These are phyloP conservation scores for Didymella keratinophila DNA, from an alignment of 2,329 filamentous ascomycete species.

Conservation along the genomic window DNA sequence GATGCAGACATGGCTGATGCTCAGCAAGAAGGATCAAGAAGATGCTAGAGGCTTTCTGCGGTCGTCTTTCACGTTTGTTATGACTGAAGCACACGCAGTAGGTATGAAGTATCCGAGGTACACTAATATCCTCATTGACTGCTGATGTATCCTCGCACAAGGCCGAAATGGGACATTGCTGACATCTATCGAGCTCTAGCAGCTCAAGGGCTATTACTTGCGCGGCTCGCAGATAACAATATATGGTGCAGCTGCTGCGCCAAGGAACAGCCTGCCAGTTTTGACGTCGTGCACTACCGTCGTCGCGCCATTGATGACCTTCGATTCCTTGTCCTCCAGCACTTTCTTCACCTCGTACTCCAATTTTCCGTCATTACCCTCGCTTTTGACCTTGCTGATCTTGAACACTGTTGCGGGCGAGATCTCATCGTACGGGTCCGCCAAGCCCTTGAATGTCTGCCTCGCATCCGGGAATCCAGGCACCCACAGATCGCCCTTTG, in stretches of 20 bases:
- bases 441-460: slow-evolving; percentile 21
- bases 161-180: neutral
- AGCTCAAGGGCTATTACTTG: neutral
- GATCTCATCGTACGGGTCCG: slow-evolving; percentile 25
- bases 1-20: neutral
- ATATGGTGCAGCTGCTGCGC: slow-evolving; percentile 23
- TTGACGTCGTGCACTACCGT: slow-evolving; percentile 39
- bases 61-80: neutral
- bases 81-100: neutral
- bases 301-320: slow-evolving; percentile 34
- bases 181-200: neutral
- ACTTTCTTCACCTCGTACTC: slow-evolving; percentile 37
- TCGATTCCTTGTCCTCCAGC: slow-evolving; percentile 35
- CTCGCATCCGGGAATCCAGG: slow-evolving; percentile 30
- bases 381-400: slow-evolving; percentile 27
- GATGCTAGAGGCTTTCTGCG: neutral
- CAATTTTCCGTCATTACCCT: neutral
- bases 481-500: slow-evolving; percentile 37
- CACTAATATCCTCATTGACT: neutral
- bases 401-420: slow-evolving; percentile 33
- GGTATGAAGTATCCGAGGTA: neutral
- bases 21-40: neutral
- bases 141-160: neutral
- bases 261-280: slow-evolving; percentile 37
- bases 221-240: slow-evolving; percentile 21